These are phyloP conservation scores for Phytophthora macrochlamydospora DNA, from an alignment of 352 stramenopile species.

Conservation along the genomic window DNA sequence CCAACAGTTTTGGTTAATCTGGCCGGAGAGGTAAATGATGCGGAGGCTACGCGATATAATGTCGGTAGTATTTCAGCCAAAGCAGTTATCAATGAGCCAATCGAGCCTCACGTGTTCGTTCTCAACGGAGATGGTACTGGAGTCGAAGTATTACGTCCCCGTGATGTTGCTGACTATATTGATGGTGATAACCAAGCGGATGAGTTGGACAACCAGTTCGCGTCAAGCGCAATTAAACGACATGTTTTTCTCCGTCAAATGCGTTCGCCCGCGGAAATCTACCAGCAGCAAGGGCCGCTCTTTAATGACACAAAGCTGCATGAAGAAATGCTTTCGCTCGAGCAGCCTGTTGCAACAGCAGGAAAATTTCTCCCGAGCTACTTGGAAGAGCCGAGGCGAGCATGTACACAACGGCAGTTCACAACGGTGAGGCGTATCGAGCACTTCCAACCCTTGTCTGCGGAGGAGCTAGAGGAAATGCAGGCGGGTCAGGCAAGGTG, in stretches of 20 bases:
- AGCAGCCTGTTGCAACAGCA: conserved; percentile 48
- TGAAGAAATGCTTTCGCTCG: conserved; percentile 39
- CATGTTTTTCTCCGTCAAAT: conserved; percentile 34
- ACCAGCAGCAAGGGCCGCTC: conserved; percentile 9
- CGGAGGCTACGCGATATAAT: conserved; percentile 51
- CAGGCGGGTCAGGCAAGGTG: conserved; percentile 42
- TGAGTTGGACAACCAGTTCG: background rate
- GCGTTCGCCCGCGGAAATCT: conserved; percentile 7
- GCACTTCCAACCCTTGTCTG: conserved; percentile 50
- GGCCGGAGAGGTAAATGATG: conserved; percentile 60
- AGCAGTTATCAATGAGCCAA: conserved; percentile 78
- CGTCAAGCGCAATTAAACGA: background rate
- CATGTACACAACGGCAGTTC: conserved; percentile 30
- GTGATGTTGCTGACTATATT: conserved; percentile 46
- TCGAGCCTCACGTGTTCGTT: conserved; percentile 73
- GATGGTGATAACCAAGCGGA: conserved; percentile 13
- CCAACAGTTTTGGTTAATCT: conserved; percentile 52
- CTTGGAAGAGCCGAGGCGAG: conserved; percentile 25
- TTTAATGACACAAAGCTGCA: conserved; percentile 52
- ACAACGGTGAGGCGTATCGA: conserved; percentile 52
- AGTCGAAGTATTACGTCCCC: conserved; percentile 57
- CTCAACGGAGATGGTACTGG: conserved; percentile 79
- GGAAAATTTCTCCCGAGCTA: conserved; percentile 45
- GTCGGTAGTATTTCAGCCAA: conserved; percentile 56
- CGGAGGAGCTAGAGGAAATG: conserved; percentile 41